Percentiles rank a stretch among this genome's conserved stretches.
Conservation (phyloP, 306 rosid species). For the Prinsepia uniflora region DNA sequence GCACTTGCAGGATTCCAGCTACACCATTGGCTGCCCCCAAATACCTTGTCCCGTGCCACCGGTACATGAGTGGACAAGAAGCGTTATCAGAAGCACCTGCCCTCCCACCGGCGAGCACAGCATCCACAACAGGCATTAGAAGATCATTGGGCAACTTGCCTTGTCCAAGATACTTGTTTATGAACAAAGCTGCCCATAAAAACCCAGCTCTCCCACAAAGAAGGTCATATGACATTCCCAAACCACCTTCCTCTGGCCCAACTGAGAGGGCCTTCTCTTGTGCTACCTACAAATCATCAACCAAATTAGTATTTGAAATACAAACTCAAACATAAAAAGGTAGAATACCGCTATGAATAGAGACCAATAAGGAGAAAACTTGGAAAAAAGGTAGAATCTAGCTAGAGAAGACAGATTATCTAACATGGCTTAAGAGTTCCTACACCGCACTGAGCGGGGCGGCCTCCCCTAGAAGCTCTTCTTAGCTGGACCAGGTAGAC, state of each 20-base stretch:
- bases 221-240: slow-evolving; percentile 96
- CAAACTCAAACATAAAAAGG: too few relatives aligned
- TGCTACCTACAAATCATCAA: slow-evolving; percentile 45
- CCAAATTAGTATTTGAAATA: not conserved
- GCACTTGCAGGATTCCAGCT: slow-evolving; percentile 73
- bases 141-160: slow-evolving; percentile 49
- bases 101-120: slow-evolving; percentile 81
- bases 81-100: slow-evolving; percentile 75
- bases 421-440: too few relatives aligned
- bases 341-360: too few relatives aligned
- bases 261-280: slow-evolving; percentile 74
- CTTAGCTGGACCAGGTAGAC: too few relatives aligned
- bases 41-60: slow-evolving; percentile 94
- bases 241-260: slow-evolving; percentile 98
- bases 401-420: too few relatives aligned
- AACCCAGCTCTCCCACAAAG: slow-evolving; percentile 83
- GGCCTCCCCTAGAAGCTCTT: too few relatives aligned
- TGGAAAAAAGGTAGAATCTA: too few relatives aligned
- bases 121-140: slow-evolving; percentile 59
- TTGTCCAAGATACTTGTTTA: slow-evolving; percentile 62
- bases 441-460: too few relatives aligned
- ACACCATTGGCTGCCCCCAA: slow-evolving; percentile 87
- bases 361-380: too few relatives aligned
- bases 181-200: slow-evolving; percentile 72
- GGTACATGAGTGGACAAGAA: slow-evolving; percentile 83